Base-by-base conservation (phyloP, 495 filamentous ascomycete species). In the Aspergillus cavernicola region DNA sequence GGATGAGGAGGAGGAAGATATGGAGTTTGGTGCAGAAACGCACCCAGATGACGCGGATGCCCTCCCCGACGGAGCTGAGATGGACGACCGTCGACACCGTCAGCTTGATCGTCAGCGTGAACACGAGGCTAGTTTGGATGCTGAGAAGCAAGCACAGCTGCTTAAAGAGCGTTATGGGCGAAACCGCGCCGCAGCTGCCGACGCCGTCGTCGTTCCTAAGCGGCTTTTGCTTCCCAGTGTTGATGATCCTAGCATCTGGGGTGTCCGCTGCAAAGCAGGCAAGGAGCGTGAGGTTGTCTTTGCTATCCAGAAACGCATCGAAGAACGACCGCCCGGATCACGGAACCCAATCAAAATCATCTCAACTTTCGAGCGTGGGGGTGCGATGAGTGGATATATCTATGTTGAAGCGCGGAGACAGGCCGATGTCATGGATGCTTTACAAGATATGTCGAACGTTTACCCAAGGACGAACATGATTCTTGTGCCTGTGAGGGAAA, bases 201-300 rank as follows among this genome's bases (percentile, higher is more conserved):
- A 80, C 58, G 78, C 66, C 57, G 82, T 85, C 15, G 80, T 92
- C 18, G 84, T 96, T 4, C 89, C 91, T n/a, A 88, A 90, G 61
- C 82, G 90, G 39, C 74, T 96, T 16, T 74, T 97, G n/a, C 81
- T 97, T 10, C 95, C 95, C 7, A 91, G 88, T 61, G 90, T 96
- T 12, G 86, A 97, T 36, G 95, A 97, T 65, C 95, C 93, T 8
- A 90, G 88, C 57, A 97, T 99, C 61, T 99, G 90, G 89, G 92
- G 86, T 56, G 85, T 95, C 39, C 87, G 86, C 58, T 95, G 90
- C 73, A 95, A 95, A 64, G 87, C 89, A 50, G 92, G 92, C 40
- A 97, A 97, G 72, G 95, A 99, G 70, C 80, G 85, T 36, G 93
- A 97, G 60, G 85, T 96, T 19, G 76, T 99, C 24, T 87, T 88